Percentiles rank a stretch among this genome's conserved stretches.
Evolutionary conservation across 2,329 filamentous ascomycete genomes (phyloP).

Genomic region (Hypocreales sp.): DNA sequence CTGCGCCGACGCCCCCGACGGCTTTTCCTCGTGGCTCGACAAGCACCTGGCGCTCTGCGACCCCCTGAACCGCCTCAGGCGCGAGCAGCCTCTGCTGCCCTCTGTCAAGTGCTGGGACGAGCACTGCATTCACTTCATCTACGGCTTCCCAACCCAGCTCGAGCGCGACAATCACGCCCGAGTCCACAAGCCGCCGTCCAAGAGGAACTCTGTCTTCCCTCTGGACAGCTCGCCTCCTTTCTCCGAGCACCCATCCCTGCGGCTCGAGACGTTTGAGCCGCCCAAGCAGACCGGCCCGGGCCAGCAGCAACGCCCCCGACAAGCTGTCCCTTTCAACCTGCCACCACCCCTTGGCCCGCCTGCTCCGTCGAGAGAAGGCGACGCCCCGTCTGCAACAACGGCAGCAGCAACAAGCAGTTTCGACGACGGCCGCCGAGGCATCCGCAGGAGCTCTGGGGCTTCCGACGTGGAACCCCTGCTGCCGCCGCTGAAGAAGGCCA

Average conservation of each 20-base stretch:
- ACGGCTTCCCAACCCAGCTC: constrained; percentile 34
- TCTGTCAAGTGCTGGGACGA: constrained; percentile 40
- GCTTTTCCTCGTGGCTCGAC: constrained; percentile 36
- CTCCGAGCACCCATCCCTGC: constrained; percentile 1
- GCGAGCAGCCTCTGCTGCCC: constrained; percentile 5
- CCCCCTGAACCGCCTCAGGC: constrained; percentile 19
- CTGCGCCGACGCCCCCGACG: constrained; percentile 22
- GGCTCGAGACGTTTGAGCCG: constrained; percentile 1
- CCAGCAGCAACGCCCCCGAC: not conserved
- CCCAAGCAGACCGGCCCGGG: not conserved
- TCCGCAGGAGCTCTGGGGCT: constrained; percentile 25
- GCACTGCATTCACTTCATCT: constrained; percentile 40
- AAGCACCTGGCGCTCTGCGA: constrained; percentile 34
- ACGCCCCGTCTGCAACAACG: constrained; percentile 2
- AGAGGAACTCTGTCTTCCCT: constrained; percentile 29
- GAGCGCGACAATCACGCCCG: constrained; percentile 36
- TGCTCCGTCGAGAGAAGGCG: constrained; percentile 3
- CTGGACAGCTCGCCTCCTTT: constrained; percentile 8
- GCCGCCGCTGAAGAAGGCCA: constrained; percentile 37
- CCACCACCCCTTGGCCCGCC: constrained; percentile 6
- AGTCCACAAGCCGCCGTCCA: constrained; percentile 24
- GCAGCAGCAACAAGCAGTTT: constrained; percentile 24
- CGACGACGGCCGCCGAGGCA: constrained; percentile 18
- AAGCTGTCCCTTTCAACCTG: constrained; percentile 2
- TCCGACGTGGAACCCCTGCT: constrained; percentile 34